Evolutionary conservation across 1,284 basidiomycete species (phyloP), one percentile per base, ranked within the genome.

Genomic region (Ustilago xerochloae): DNA sequence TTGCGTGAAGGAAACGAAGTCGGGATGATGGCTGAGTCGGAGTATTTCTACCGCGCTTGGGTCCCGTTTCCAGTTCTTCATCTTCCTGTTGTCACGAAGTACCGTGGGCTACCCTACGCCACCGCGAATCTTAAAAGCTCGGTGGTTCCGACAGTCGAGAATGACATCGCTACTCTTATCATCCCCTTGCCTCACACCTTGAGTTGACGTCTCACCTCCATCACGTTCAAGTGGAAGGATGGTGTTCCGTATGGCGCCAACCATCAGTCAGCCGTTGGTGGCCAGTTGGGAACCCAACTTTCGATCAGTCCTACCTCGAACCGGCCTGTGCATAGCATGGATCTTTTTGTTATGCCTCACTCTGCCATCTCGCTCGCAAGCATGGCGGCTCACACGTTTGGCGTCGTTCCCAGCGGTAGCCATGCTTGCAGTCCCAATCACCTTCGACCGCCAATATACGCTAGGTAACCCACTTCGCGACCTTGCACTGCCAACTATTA

Each of bases 211-310:
- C 35, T 32, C n/a, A 35, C 20, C 49, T 20, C 5, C 6, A 13
- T 13, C 26, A 20, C 33, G 13, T 33, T 8, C 9, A 15, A 9
- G 10, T 16, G 13, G 33, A 32, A 29, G 32, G 39, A 59, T 65
- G 56, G 47, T 46, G 63, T 38, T 45, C 9, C 20, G 28, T 2
- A n/a, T 24, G 20, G 30, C 20, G n/a, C 45, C 39, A 4, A 4
- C 30, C 26, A 6, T 20, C 2, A 22, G 32, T 4, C 15, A 38
- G 20, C 59, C 46, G 4, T 38, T 54, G 24, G 30, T 46, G 36
- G 59, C 54, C 18, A 73, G 57, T 49, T 69, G 71, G 71, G 52
- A 56, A 33, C 63, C 65, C 47, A 66, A 66, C 53, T 63, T 69
- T n/a, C 38, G 24, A 15, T 60, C 66, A 3, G 63, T 49, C 4